Base-by-base conservation (phyloP, 306 rosid genomes). In the Acacia acuminata region DNA sequence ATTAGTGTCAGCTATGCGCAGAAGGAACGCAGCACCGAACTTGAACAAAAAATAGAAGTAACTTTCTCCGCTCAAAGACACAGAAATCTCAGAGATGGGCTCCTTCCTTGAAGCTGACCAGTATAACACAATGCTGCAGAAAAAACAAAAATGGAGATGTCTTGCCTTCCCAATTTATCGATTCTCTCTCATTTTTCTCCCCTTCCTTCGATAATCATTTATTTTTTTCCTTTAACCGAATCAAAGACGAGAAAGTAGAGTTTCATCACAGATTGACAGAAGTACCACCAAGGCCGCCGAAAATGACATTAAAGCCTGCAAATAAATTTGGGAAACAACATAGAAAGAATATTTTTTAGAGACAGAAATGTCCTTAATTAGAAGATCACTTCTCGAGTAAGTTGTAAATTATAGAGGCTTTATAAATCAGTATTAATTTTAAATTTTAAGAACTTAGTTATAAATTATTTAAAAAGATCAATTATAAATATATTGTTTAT, bases 81-180 rank as follows among this genome's bases (percentile, higher is more conserved):
- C 87, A 89, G 88, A 86, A 87, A 88, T 87, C 93, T 85, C 82
- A 76, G 83, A 88, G 84, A 69, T 74, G 87, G 75, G 60, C 85
- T 75, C 55, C 73, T 75, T 22, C 77, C 10, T 77, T 69, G 87
- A 83, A 84, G 80, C 88, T 86, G 90, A 90, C 92, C 91, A 84
- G 92, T 85, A 89, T 80, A 91, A 89, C 82, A 86, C 84, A 87
- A 77, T 83, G 91, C 84, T 79, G 82, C 43, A 43, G 51, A 40
- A 48, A 51, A 79, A 77, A n/a, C 20, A 47, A 42, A 76, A 45
- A 85, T 20, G 55, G 51, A 82, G 51, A 80, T 76, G 79, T 42
- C 14, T 8, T 58, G 14, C 24, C 70, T 6, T 45, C 38, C 77
- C 64, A 80, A 81, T 84, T 75, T 76, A 81, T 82, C 85, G 80